A percentile compares a stretch with the other conserved stretches of the same genome.
These are phyloP conservation scores for Dictyostelium purpureum DNA, from an alignment of 78 protist genomes.

Conservation along the genomic window DNA sequence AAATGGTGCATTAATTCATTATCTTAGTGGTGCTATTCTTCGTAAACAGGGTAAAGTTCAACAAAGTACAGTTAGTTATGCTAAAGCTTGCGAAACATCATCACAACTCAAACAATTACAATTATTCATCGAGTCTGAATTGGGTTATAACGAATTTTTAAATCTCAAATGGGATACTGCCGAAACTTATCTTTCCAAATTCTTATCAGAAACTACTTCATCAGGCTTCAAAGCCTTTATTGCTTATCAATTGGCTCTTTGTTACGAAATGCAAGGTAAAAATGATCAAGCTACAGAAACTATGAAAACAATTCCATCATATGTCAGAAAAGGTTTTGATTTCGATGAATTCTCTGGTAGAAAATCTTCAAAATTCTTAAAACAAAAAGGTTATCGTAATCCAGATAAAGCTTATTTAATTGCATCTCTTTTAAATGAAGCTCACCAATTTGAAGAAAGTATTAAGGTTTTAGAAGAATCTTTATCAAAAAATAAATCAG, in stretches of 20 bases:
- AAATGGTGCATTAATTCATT: slow-evolving; percentile 59
- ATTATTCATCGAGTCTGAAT: slow-evolving; percentile 55
- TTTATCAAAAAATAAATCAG: neutral
- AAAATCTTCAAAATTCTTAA: slow-evolving; percentile 36
- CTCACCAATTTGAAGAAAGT: slow-evolving; percentile 40
- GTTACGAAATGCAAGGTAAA: slow-evolving; percentile 52
- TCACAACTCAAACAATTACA: slow-evolving; percentile 56
- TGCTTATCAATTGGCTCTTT: slow-evolving; percentile 46
- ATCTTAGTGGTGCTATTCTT: slow-evolving; percentile 56
- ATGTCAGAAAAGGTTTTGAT: slow-evolving; percentile 64
- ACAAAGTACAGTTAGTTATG: slow-evolving; percentile 6
- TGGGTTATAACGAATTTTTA: slow-evolving; percentile 77
- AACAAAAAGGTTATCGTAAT: slow-evolving; percentile 1
- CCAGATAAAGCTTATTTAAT: slow-evolving; percentile 15
- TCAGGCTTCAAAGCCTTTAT: slow-evolving; percentile 68
- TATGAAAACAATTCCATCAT: neutral
- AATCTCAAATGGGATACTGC: slow-evolving; percentile 50
- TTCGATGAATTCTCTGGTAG: slow-evolving; percentile 70
- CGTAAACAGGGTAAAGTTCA: slow-evolving; percentile 60
- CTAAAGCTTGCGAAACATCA: slow-evolving; percentile 27
- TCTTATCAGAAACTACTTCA: slow-evolving; percentile 39
- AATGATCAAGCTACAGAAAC: neutral
- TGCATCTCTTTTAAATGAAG: slow-evolving; percentile 30
- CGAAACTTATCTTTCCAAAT: slow-evolving; percentile 25
- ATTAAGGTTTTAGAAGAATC: neutral